phyloP scores from a whole-genome alignment of 495 filamentous ascomycete genomes.

The Penicillium canescens region DNA sequence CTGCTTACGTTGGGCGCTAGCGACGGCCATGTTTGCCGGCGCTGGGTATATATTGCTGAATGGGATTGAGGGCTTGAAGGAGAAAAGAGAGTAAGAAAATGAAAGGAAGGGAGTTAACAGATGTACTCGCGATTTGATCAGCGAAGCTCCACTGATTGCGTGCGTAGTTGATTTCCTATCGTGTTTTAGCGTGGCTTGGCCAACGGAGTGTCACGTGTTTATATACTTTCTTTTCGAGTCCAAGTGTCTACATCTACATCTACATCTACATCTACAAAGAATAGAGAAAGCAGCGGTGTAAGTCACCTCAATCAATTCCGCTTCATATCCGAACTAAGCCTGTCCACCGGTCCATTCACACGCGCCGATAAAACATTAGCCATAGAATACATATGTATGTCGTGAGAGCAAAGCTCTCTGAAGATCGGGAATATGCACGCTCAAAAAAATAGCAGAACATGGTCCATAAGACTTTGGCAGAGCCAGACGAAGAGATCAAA shows the following conservation, averaged over 20 bases:
- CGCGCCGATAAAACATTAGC: slow-evolving; percentile 11
- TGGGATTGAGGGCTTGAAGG: background rate
- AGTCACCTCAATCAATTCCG: slow-evolving; percentile 12
- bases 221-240: too few species aligned
- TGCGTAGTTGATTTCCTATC: background rate
- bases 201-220: background rate
- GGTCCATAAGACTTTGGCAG: slow-evolving; percentile 29
- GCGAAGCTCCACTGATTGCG: background rate
- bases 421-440: slow-evolving; percentile 45
- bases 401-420: slow-evolving; percentile 21
- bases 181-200: background rate
- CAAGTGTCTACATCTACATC: background rate
- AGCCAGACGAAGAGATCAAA: slow-evolving; percentile 16
- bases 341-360: slow-evolving; percentile 10
- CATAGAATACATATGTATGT: slow-evolving; percentile 38
- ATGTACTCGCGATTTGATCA: background rate
- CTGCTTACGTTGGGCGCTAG: slow-evolving; percentile 62
- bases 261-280: background rate
- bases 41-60: background rate
- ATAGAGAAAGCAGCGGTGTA: slow-evolving; percentile 8
- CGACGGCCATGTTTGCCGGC: slow-evolving; percentile 35
- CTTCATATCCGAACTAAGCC: slow-evolving; percentile 8
- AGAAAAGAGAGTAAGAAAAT: background rate
- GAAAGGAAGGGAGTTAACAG: background rate
- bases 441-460: slow-evolving; percentile 41